These are phyloP conservation scores for Starmerella roubikii DNA, from an alignment of 805 yeast genomes.

Conservation along the genomic window DNA sequence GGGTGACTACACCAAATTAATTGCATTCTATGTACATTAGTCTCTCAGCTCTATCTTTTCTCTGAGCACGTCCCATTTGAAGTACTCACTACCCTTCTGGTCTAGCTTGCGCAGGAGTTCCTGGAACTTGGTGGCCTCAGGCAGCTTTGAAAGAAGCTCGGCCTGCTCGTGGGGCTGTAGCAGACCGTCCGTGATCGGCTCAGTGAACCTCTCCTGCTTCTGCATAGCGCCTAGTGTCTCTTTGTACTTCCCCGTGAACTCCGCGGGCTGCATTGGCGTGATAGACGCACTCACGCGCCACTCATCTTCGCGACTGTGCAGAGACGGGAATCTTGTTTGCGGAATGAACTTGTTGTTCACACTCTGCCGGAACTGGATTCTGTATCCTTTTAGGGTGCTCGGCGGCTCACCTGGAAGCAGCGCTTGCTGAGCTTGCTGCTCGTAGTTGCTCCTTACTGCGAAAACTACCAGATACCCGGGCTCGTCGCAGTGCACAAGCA, in stretches of 20 bases:
- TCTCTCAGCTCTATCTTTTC: constrained; percentile 8
- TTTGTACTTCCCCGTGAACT: constrained; percentile 15
- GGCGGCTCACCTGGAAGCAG: constrained; percentile 1
- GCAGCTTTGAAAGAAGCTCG: constrained; percentile 20
- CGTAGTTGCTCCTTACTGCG: constrained; percentile 9
- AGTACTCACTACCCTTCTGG: constrained; percentile 22
- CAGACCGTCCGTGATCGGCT: constrained; percentile 19
- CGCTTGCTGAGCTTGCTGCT: background rate
- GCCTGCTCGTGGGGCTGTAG: constrained; percentile 18
- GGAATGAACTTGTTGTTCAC: constrained; percentile 20
- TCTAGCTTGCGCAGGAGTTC: constrained; percentile 23
- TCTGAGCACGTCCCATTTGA: constrained; percentile 17
- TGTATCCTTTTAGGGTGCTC: constrained; percentile 16
- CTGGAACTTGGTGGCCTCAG: constrained; percentile 22
- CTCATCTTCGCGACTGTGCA: constrained; percentile 17
- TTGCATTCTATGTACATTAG: background rate
- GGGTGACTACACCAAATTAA: background rate
- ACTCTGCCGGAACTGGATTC: constrained; percentile 13
- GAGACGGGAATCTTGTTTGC: constrained; percentile 22
- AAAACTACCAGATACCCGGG: constrained; percentile 21
- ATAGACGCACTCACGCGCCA: constrained; percentile 29
- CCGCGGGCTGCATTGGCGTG: constrained; percentile 1
- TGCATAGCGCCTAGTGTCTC: constrained; percentile 22
- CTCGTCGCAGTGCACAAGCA: constrained; percentile 17
- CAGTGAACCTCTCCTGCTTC: constrained; percentile 21